Percentiles rank a stretch among this genome's conserved stretches.
phyloP scores from a whole-genome alignment of 768 basidiomycete genomes.

The Mycena polygramma region DNA sequence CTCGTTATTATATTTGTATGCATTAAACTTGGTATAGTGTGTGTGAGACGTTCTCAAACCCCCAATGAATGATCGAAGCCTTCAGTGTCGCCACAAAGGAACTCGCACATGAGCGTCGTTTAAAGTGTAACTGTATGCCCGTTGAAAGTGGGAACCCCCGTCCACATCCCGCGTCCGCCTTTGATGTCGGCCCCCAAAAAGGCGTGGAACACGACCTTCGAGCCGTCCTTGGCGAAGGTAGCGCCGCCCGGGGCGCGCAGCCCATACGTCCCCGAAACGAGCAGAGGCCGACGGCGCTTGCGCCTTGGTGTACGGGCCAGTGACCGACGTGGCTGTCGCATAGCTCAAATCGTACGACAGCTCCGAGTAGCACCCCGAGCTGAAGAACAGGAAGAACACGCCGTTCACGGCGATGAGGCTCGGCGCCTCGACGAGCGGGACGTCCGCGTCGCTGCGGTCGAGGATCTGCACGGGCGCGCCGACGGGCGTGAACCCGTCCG shows the following conservation, averaged over 20 bases:
- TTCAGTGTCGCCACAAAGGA: no score
- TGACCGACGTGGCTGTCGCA: slow-evolving; percentile 1
- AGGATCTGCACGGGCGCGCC: background rate
- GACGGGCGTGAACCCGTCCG: background rate
- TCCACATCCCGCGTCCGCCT: slow-evolving; percentile 29
- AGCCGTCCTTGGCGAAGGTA: slow-evolving; percentile 21
- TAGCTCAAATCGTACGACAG: slow-evolving; percentile 4
- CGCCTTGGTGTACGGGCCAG: slow-evolving; percentile 4
- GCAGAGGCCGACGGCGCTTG: background rate
- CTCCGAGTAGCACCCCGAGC: background rate
- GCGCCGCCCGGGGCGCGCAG: background rate
- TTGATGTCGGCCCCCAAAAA: slow-evolving; percentile 20
- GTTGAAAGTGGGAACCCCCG: slow-evolving; percentile 25
- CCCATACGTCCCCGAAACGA: background rate
- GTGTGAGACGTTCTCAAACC: no score
- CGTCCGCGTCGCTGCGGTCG: background rate
- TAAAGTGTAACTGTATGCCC: slow-evolving; percentile 24
- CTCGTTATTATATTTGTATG: no score
- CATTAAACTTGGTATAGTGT: no score
- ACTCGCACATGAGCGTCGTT: no score
- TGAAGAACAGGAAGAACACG: slow-evolving; percentile 7
- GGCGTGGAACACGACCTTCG: slow-evolving; percentile 29
- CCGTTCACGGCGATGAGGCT: background rate
- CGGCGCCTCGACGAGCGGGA: slow-evolving; percentile 4
- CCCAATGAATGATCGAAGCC: background rate